These are phyloP conservation scores for Podospora australis DNA, from an alignment of 495 filamentous ascomycete species.

Conservation along the genomic window DNA sequence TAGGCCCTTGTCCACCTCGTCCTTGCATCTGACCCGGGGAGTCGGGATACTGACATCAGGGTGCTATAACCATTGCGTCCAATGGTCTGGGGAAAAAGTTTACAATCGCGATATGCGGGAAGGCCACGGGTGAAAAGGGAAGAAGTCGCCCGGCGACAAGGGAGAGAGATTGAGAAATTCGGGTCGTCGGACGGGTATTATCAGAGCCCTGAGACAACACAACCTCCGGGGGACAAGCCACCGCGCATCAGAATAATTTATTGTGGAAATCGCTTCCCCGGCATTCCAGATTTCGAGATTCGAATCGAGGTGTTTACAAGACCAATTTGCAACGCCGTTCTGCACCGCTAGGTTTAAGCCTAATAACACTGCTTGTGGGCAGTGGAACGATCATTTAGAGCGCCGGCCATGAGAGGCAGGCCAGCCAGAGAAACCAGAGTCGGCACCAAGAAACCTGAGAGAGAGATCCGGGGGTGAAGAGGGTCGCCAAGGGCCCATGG, in stretches of 20 bases:
- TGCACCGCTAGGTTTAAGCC: slow-evolving; percentile 10
- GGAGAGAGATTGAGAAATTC: too few species aligned
- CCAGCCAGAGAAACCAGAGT: neutral
- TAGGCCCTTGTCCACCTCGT: slow-evolving; percentile 6
- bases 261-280: slow-evolving; percentile 10
- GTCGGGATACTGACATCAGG: slow-evolving; percentile 10
- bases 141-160: too few species aligned
- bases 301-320: neutral
- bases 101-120: neutral
- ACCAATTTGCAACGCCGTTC: slow-evolving; percentile 5
- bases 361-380: slow-evolving; percentile 6
- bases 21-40: slow-evolving; percentile 7
- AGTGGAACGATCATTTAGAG: slow-evolving; percentile 12
- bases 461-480: slow-evolving; percentile 4
- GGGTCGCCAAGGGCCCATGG: slow-evolving; percentile 14
- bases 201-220: slow-evolving; percentile 12
- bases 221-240: slow-evolving; percentile 2
- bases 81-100: slow-evolving; percentile 10
- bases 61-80: slow-evolving; percentile 16
- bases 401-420: slow-evolving; percentile 8
- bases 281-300: neutral
- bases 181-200: slow-evolving; percentile 6
- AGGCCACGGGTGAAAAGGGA: neutral
- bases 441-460: neutral
- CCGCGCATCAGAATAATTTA: slow-evolving; percentile 15